Percentiles rank a stretch among this genome's conserved stretches.
Evolutionary conservation across 129 eudicot species (phyloP).

Genomic region (sunflower (Helianthus annuus)): DNA sequence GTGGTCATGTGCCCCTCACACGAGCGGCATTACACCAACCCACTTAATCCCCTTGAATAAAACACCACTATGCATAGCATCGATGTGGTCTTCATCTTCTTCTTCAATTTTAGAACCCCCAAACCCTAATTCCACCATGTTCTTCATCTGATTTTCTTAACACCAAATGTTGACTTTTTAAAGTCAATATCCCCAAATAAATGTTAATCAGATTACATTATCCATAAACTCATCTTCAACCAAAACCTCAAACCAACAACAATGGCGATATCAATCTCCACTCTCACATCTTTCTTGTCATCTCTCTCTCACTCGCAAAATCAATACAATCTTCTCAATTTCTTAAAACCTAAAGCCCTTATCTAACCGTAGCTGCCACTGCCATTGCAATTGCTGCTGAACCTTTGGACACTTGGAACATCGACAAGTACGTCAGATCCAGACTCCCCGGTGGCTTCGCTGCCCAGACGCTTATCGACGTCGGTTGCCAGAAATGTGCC

Average conservation of each 20-base stretch:
- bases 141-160: too few relatives aligned
- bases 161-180: too few relatives aligned
- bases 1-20: too few relatives aligned
- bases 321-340: too few relatives aligned
- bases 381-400: conserved; percentile 27
- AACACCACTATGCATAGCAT: too few relatives aligned
- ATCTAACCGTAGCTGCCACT: conserved; percentile 43
- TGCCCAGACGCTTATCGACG: conserved; percentile 73
- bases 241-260: conserved; percentile 14
- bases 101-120: too few relatives aligned
- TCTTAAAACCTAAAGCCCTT: conserved; percentile 34
- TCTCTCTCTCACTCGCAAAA: conserved; percentile 35
- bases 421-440: conserved; percentile 63
- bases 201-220: too few relatives aligned
- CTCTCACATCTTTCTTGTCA: conserved; percentile 75
- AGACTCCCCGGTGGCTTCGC: conserved; percentile 94
- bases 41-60: too few relatives aligned
- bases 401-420: conserved; percentile 34
- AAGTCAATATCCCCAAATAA: too few relatives aligned
- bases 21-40: too few relatives aligned
- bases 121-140: too few relatives aligned
- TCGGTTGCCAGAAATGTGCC: conserved; percentile 82
- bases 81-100: too few relatives aligned
- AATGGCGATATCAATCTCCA: conserved; percentile 61
- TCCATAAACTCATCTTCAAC: neutral